Base-by-base conservation (phyloP, 768 basidiomycete genomes). In the Leccinum subtestaceum region DNA sequence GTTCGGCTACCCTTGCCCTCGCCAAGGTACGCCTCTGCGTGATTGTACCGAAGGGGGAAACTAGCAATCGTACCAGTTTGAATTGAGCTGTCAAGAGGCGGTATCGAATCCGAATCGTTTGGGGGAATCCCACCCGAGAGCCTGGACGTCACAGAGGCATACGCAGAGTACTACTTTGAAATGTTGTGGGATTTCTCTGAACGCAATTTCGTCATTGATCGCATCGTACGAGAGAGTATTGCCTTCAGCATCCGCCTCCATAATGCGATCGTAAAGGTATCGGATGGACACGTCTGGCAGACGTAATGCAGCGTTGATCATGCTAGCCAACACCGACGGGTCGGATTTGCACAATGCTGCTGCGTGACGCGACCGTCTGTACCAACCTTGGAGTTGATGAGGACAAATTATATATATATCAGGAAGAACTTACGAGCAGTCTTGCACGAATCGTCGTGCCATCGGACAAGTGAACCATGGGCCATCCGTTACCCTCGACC, bases 231-330 rank as follows among this genome's bases (percentile, higher is more conserved):
- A 80, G 2, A 91, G 65, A 2, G 81, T 72, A n/a, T 67, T 60
- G 9, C 82, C 82, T 3, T 71, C 60, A 5, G 68, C 63, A 46
- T 83, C 77, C 1, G 78, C 78, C 34, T 88, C 87, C 15, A 87
- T 71, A 49, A 93, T 78, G 57, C 81, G 77, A 32, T 77, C 65
- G 55, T 90, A 78, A 4, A 94, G 78, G 61, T 91, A 88, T 48
- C 80, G 77, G 53, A 96, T 68, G 4, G 92, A 91, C 11, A 86
- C 65, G 17, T 87, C 80, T 3, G 94, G 92, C n/a, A 95, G 78
- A 27, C 93, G 84, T 78, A 95, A 98, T 9, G 91, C 95, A 17
- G 89, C 90, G 70, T 98, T 97, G 66, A 98, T 84, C 85, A 98
- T 87, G 48, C 72, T 75, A 10, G 80, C 74, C 48, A 98, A 74